A percentile compares a stretch with the other conserved stretches of the same genome.
phyloP scores from a whole-genome alignment of 129 eudicot species.

The Tagetes patula region DNA sequence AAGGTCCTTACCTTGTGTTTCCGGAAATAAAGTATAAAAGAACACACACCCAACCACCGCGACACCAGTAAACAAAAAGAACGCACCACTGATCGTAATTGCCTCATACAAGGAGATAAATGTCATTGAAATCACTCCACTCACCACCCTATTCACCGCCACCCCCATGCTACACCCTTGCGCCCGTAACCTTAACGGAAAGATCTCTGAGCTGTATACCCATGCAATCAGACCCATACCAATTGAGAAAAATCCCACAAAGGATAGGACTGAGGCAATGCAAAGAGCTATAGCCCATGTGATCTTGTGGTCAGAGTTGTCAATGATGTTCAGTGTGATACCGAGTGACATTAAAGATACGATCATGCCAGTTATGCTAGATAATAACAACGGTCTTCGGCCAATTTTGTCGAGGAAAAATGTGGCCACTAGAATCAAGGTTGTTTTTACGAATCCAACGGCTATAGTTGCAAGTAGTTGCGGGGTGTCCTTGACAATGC shows the following conservation, averaged over 20 bases:
- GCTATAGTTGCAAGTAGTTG: constrained; percentile 62
- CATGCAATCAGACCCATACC: constrained; percentile 73
- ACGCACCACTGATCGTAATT: constrained; percentile 55
- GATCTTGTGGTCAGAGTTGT: constrained; percentile 26
- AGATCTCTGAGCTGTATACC: constrained; percentile 69
- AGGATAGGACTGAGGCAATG: constrained; percentile 28
- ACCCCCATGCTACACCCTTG: constrained; percentile 56
- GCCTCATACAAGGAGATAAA: constrained; percentile 44
- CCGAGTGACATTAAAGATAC: constrained; percentile 34
- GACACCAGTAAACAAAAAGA: constrained; percentile 43
- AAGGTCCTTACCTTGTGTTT: constrained; percentile 62
- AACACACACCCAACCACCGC: constrained; percentile 44
- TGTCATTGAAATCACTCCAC: constrained; percentile 57
- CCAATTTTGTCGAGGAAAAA: constrained; percentile 52
- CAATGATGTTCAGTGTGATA: constrained; percentile 32
- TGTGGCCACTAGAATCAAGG: constrained; percentile 52
- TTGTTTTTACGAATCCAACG: constrained; percentile 56
- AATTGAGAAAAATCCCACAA: constrained; percentile 52
- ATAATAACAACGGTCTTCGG: constrained; percentile 49
- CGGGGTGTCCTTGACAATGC: constrained; percentile 37
- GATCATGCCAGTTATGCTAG: constrained; percentile 52
- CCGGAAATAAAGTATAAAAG: constrained; percentile 52
- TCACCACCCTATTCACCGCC: constrained; percentile 49
- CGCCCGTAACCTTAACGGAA: constrained; percentile 55
- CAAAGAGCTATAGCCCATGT: constrained; percentile 52